These are phyloP conservation scores for Lactarius deliciosus DNA, from an alignment of 768 basidiomycete species.

Conservation along the genomic window DNA sequence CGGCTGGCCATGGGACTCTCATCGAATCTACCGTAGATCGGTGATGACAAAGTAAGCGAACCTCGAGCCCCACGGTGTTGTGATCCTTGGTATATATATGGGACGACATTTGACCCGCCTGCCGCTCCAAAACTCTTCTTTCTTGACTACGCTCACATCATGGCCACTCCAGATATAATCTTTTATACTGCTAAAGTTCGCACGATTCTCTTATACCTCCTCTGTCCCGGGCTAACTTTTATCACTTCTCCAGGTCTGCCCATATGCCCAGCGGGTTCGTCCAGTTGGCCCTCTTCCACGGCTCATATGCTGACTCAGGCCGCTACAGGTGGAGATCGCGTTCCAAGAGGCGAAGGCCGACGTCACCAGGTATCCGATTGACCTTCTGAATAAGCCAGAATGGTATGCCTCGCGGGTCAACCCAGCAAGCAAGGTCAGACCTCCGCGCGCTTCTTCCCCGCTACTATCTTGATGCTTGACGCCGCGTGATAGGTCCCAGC, in stretches of 20 bases:
- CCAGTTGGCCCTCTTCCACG: no score
- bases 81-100: no score
- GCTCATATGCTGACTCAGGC: neutral
- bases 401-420: constrained; percentile 66
- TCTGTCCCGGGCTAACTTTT: neutral
- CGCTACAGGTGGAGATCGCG: constrained; percentile 51
- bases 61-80: no score
- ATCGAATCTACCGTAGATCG: no score
- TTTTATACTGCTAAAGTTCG: constrained; percentile 39
- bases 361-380: constrained; percentile 52
- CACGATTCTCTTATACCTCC: neutral
- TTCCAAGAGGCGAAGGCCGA: constrained; percentile 52
- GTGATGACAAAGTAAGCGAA: no score
- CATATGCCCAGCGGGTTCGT: constrained; percentile 53
- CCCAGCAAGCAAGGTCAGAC: constrained; percentile 57
- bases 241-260: constrained; percentile 44
- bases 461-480: neutral
- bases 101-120: no score
- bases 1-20: no score
- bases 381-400: constrained; percentile 61
- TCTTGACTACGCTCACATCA: neutral
- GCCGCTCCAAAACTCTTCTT: no score
- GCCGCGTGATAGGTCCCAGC: constrained; percentile 53
- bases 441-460: neutral
- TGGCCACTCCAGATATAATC: constrained; percentile 36